phyloP scores from a whole-genome alignment of 306 rosid genomes.

The Erythrophleum fordii region DNA sequence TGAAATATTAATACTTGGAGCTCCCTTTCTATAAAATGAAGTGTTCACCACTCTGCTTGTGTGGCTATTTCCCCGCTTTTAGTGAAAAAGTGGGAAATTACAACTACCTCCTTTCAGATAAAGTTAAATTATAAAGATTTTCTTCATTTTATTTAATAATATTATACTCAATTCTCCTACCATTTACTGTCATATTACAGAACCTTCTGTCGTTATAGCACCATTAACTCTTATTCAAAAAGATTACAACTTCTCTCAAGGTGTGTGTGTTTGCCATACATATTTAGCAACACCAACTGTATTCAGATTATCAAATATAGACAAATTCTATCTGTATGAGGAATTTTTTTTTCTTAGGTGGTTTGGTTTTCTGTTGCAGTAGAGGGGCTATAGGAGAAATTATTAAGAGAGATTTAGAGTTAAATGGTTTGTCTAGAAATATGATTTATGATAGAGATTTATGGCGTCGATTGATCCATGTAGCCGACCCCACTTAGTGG shows the following conservation, averaged over 20 bases:
- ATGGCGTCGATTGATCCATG: no score
- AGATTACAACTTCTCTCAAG: not conserved
- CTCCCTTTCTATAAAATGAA: not conserved
- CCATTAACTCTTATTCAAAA: not conserved
- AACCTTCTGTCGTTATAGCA: not conserved
- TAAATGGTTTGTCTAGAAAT: no score
- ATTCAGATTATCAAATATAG: not conserved
- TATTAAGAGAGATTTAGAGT: no score
- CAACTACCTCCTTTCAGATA: not conserved
- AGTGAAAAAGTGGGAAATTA: not conserved
- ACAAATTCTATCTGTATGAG: not conserved
- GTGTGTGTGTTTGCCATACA: not conserved
- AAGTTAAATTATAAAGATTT: not conserved
- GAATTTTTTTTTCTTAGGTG: no score
- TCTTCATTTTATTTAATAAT: not conserved
- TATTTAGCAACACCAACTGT: not conserved
- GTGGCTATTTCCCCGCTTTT: not conserved
- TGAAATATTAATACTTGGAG: not conserved
- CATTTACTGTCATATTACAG: not conserved
- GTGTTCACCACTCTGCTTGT: not conserved
- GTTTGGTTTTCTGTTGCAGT: no score
- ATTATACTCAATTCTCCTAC: not conserved
- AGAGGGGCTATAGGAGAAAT: no score
- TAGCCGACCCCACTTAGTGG: no score
- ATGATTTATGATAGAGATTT: no score